Conservation (phyloP, 495 filamentous ascomycete species). For the Penicillium desertorum region DNA sequence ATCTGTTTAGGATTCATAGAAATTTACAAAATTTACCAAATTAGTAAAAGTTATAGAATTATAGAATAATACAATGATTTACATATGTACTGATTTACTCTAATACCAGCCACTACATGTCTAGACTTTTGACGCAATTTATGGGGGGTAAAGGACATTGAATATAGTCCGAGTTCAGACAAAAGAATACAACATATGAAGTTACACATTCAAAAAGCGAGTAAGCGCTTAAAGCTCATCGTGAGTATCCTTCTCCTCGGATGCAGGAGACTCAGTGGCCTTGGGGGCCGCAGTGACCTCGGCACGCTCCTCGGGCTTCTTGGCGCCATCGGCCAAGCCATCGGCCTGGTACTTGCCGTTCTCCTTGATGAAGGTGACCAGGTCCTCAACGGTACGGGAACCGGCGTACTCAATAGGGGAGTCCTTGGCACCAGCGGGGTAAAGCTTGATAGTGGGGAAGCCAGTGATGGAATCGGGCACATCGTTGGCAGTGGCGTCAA, state of each 20-base stretch:
- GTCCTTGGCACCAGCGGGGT: slow-evolving; percentile 84
- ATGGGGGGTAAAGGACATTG: background rate
- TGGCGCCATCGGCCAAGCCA: slow-evolving; percentile 50
- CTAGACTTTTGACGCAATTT: background rate
- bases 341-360: slow-evolving; percentile 87
- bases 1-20: background rate
- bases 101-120: background rate
- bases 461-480: slow-evolving; percentile 95
- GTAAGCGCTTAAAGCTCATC: slow-evolving; percentile 43
- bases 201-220: slow-evolving; percentile 20
- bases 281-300: slow-evolving; percentile 28
- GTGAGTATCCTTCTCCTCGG: slow-evolving; percentile 35
- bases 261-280: slow-evolving; percentile 32
- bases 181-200: slow-evolving; percentile 23
- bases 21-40: background rate
- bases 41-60: background rate
- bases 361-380: slow-evolving; percentile 90
- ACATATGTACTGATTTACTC: background rate
- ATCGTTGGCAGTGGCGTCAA: slow-evolving; percentile 96
- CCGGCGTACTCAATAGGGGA: slow-evolving; percentile 84
- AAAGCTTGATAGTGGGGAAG: slow-evolving; percentile 99
- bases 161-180: slow-evolving; percentile 17
- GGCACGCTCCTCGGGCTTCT: slow-evolving; percentile 36
- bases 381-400: slow-evolving; percentile 87
- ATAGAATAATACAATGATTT: background rate